Evolutionary conservation across 2,329 filamentous ascomycete species (phyloP).

Genomic region (Trichoderma asperellum): DNA sequence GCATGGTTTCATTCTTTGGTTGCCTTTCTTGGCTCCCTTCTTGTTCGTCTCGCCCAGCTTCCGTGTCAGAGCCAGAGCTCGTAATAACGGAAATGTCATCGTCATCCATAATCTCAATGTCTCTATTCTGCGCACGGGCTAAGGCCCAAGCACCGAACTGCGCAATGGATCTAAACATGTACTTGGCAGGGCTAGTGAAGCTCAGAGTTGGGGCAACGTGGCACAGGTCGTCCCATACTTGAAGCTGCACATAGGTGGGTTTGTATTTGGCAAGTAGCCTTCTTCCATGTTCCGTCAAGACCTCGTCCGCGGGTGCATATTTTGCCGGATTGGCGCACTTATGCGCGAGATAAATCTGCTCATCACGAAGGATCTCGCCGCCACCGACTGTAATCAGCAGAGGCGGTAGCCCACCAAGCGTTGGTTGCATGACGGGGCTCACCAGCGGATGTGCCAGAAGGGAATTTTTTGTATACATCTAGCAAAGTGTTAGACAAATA

Average conservation of each 20-base stretch:
- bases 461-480: conserved; percentile 80
- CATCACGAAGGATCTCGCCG: conserved; percentile 86
- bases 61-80: conserved; percentile 51
- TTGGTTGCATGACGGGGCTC: conserved; percentile 85
- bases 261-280: conserved; percentile 67
- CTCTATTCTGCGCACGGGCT: conserved; percentile 76
- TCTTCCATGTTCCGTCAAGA: conserved; percentile 65
- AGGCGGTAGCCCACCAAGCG: conserved; percentile 86
- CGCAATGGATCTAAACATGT: conserved; percentile 90
- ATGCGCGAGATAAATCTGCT: conserved; percentile 93
- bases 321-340: conserved; percentile 83
- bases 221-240: conserved; percentile 95
- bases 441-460: conserved; percentile 86
- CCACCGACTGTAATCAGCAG: conserved; percentile 85
- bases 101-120: conserved; percentile 81
- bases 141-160: conserved; percentile 94
- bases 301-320: conserved; percentile 70
- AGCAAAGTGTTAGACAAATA: conserved; percentile 34
- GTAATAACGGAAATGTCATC: conserved; percentile 78
- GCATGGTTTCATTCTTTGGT: conserved; percentile 28
- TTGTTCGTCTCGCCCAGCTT: conserved; percentile 33
- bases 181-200: conserved; percentile 93
- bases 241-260: conserved; percentile 89
- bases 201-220: conserved; percentile 92
- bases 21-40: conserved; percentile 33